A percentile compares a stretch with the other conserved stretches of the same genome.
These are phyloP conservation scores for Boletus patriciae DNA, from an alignment of 768 basidiomycete species.

Conservation along the genomic window DNA sequence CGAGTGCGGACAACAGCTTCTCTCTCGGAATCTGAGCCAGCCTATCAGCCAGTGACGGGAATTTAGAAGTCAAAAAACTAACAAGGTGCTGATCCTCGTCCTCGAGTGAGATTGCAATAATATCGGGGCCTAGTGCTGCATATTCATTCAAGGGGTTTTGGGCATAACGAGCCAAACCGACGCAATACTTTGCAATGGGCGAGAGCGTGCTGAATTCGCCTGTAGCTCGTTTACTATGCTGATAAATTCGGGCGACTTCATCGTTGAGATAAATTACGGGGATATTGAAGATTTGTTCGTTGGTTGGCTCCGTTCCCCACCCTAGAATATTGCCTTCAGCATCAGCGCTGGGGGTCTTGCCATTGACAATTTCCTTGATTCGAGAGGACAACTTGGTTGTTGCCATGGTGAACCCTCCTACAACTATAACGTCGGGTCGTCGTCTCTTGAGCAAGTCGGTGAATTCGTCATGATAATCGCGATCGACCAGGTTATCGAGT, in stretches of 20 bases:
- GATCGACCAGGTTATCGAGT: constrained; percentile 82
- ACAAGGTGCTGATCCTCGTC: constrained; percentile 87
- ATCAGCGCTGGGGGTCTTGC: constrained; percentile 27
- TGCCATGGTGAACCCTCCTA: constrained; percentile 85
- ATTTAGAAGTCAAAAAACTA: constrained; percentile 22
- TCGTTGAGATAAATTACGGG: constrained; percentile 85
- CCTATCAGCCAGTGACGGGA: constrained; percentile 4
- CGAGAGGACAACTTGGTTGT: constrained; percentile 68
- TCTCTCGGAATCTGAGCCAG: constrained; percentile 74
- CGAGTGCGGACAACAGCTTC: constrained; percentile 77
- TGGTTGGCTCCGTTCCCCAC: constrained; percentile 32
- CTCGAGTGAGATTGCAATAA: constrained; percentile 79
- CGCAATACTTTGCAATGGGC: constrained; percentile 82
- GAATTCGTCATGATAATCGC: constrained; percentile 69
- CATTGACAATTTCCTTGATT: constrained; percentile 56
- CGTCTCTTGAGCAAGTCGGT: constrained; percentile 77
- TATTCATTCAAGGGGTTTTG: constrained; percentile 96
- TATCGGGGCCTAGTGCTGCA: constrained; percentile 83
- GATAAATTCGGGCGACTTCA: constrained; percentile 91
- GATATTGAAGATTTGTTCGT: constrained; percentile 53
- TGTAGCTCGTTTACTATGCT: constrained; percentile 81
- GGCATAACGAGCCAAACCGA: constrained; percentile 88
- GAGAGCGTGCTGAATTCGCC: constrained; percentile 82
- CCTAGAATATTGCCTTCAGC: constrained; percentile 20
- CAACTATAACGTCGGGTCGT: constrained; percentile 82